Evolutionary conservation across 768 basidiomycete species (phyloP).

Genomic region (Termitomyces sp.): DNA sequence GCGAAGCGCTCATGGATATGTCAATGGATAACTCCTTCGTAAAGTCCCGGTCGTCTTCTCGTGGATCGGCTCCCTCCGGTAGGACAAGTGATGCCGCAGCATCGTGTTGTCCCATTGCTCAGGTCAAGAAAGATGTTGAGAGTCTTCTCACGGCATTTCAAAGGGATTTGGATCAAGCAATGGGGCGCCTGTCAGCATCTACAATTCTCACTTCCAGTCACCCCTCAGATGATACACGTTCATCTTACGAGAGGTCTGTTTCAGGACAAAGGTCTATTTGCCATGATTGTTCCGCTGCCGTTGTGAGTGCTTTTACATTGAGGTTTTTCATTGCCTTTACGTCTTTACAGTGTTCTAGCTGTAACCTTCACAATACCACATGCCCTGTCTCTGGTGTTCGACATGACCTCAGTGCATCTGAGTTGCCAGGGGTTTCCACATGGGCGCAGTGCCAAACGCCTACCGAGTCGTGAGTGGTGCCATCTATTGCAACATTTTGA

Average conservation of each 20-base stretch:
- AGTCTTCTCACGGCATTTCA: conserved; percentile 46
- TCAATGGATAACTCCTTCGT: not conserved
- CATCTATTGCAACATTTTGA: not conserved
- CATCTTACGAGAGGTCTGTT: not conserved
- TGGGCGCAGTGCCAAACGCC: not conserved
- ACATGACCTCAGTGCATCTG: not conserved
- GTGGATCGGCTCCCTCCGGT: conserved; percentile 5
- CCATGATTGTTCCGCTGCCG: not conserved
- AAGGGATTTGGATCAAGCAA: conserved; percentile 41
- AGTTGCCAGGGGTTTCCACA: not conserved
- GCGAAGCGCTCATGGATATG: not conserved
- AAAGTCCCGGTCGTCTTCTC: not conserved
- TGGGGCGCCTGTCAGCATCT: conserved; percentile 17
- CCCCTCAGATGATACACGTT: not conserved
- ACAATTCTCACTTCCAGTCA: not conserved
- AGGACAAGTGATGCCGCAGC: not conserved
- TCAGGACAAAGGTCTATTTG: not conserved
- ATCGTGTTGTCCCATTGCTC: conserved; percentile 38
- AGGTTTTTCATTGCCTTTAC: not conserved
- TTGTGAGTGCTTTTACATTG: not conserved
- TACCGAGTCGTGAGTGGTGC: not conserved
- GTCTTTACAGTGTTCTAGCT: not conserved
- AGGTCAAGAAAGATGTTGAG: conserved; percentile 46
- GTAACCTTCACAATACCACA: not conserved
- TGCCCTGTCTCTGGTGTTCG: not conserved